Evolutionary conservation across 805 yeast species (phyloP).

Genomic region (Candida chilensis): DNA sequence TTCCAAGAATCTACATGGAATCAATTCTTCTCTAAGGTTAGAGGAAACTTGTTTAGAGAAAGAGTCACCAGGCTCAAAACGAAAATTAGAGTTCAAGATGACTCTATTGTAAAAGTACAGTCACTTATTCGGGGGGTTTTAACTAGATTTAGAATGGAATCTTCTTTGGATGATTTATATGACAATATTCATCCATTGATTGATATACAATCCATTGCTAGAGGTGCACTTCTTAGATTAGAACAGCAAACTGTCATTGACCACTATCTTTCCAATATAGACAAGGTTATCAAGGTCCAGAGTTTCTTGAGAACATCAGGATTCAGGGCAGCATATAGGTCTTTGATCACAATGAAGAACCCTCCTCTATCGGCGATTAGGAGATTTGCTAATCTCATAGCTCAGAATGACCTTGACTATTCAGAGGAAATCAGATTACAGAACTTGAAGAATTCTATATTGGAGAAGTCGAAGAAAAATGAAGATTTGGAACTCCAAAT

Average conservation of each 20-base stretch:
- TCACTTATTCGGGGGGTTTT: constrained; percentile 56
- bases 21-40: constrained; percentile 28
- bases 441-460: constrained; percentile 56
- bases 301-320: constrained; percentile 59
- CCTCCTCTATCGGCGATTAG: constrained; percentile 75
- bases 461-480: constrained; percentile 59
- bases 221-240: constrained; percentile 38
- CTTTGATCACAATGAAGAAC: constrained; percentile 57
- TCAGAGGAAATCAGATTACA: constrained; percentile 68
- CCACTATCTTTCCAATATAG: constrained; percentile 47
- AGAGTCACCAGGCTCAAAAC: constrained; percentile 8
- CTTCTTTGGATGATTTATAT: constrained; percentile 44
- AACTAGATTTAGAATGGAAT: constrained; percentile 45
- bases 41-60: constrained; percentile 30
- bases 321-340: constrained; percentile 64
- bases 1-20: constrained; percentile 26
- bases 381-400: constrained; percentile 67
- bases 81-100: constrained; percentile 2
- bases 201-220: constrained; percentile 42
- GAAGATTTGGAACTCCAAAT: constrained; percentile 67
- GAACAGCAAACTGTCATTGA: constrained; percentile 14
- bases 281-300: constrained; percentile 65
- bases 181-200: constrained; percentile 26
- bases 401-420: constrained; percentile 65
- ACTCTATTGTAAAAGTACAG: constrained; percentile 37